Evolutionary conservation across 2,329 filamentous ascomycete species (phyloP), one percentile per base, ranked within the genome.

Genomic region (Blumeria graminis): DNA sequence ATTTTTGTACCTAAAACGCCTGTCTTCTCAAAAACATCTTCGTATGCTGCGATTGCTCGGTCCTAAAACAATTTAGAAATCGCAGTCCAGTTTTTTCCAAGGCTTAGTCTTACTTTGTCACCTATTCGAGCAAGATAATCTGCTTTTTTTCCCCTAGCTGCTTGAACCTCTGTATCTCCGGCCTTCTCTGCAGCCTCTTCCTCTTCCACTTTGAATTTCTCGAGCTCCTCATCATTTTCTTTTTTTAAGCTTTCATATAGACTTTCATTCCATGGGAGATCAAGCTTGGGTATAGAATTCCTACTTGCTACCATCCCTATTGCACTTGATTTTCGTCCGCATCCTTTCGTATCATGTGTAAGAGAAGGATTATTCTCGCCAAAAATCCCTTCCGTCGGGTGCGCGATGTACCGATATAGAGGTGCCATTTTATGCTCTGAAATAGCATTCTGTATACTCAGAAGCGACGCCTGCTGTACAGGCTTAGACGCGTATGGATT

Each of bases 1-100:
- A 98, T 98, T 75, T 95, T 96, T 62, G 86, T 90, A 64, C 90
- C 92, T 59, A 98, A 77, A 63, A 95, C 87, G 61, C 89, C 85
- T n/a, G 88, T 96, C 76, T 95, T 95, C 68, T 96, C 89, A 63
- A 95, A 86, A 56, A 96, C 79, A 65, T 82, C 82, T 74, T 98
- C 92, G 72, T 90, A 94, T 56, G 86, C 84, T 58, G 86, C 80
- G 65, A 96, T 85, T 18, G 92, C 86, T 76, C 92, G 92, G 69
- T 98, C 92, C 88, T 94, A 65, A 18, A 55, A 28, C 22, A 16
- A 39, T 43, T 55, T 9, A 66, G 64, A 38, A 59, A 16, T 36
- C 32, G 4, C n/a, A 36, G 13, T 10, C 16, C 45, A 18, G 18
- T 28, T 28, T 28, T 28, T 2, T 28, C 22, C 22, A 1, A 28